These are phyloP conservation scores for Mucor lusitanicus DNA, from an alignment of 371 early-diverging fungal genomes.

Conservation along the genomic window DNA sequence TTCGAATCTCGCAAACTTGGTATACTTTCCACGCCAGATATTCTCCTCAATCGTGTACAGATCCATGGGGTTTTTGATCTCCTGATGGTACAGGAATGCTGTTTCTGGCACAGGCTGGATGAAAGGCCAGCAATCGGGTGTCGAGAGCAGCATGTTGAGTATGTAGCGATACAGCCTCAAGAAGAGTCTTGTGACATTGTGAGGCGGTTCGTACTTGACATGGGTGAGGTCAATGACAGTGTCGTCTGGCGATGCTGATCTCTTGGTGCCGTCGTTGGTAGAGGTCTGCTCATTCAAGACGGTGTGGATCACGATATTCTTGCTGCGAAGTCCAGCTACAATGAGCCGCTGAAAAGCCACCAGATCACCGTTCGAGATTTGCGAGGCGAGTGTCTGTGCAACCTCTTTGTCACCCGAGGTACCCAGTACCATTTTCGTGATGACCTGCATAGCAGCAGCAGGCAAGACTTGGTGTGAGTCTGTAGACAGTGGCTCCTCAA, in stretches of 20 bases:
- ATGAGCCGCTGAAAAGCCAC: conserved; percentile 46
- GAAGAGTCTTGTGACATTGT: conserved; percentile 41
- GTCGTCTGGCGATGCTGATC: conserved; percentile 1
- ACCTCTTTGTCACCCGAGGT: conserved; percentile 54
- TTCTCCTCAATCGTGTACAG: conserved; percentile 44
- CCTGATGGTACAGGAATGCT: conserved; percentile 41
- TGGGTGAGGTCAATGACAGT: conserved; percentile 25
- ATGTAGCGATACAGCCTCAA: conserved; percentile 47
- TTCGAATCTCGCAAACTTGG: conserved; percentile 47
- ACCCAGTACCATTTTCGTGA: conserved; percentile 48
- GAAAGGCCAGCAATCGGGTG: conserved; percentile 52
- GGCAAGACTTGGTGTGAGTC: conserved; percentile 49
- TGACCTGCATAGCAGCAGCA: conserved; percentile 43
- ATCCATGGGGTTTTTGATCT: conserved; percentile 44
- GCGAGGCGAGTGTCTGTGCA: conserved; percentile 42
- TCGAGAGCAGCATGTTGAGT: conserved; percentile 44
- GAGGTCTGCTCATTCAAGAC: conserved; percentile 14
- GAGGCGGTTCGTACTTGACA: conserved; percentile 38
- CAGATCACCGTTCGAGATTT: conserved; percentile 50
- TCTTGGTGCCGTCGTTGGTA: neutral
- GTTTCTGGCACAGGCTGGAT: conserved; percentile 45
- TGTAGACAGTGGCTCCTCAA: conserved; percentile 24
- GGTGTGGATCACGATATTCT: conserved; percentile 40
- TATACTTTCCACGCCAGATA: conserved; percentile 44
- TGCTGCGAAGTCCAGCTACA: conserved; percentile 36